Evolutionary conservation across 768 basidiomycete species (phyloP).

Genomic region (Suillus tomentosus): DNA sequence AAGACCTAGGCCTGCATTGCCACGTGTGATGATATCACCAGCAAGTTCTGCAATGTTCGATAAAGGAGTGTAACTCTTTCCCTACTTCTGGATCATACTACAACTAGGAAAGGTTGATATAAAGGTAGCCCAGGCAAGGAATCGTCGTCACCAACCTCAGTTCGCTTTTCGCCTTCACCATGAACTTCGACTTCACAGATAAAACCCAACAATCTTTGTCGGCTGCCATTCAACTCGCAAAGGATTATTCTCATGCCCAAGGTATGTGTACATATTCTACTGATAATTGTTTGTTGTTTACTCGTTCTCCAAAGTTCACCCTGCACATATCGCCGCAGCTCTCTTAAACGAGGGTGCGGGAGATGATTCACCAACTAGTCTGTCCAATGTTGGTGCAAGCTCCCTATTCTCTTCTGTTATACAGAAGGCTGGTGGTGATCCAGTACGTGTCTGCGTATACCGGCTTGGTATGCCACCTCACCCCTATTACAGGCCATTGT

Average conservation of each 20-base stretch:
- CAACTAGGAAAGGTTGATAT: background rate
- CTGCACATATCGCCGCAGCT: conserved; percentile 80
- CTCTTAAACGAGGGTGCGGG: conserved; percentile 70
- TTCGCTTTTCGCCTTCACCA: conserved; percentile 11
- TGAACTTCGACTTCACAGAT: conserved; percentile 83
- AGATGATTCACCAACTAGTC: conserved; percentile 36
- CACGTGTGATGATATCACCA: background rate
- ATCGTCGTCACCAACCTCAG: background rate
- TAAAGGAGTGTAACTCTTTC: background rate
- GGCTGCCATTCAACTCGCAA: conserved; percentile 77
- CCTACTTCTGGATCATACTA: background rate
- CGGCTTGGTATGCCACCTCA: background rate
- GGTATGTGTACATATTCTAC: conserved; percentile 43
- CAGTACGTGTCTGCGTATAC: conserved; percentile 46
- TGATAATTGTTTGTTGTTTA: conserved; percentile 2
- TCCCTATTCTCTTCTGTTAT: conserved; percentile 80
- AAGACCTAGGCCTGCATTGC: too few species aligned
- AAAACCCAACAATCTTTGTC: conserved; percentile 72
- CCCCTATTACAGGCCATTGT: conserved; percentile 47
- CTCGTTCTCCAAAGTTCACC: conserved; percentile 55
- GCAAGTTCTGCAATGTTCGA: conserved; percentile 14
- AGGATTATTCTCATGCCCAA: conserved; percentile 82
- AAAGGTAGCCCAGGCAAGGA: background rate
- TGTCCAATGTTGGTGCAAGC: conserved; percentile 31
- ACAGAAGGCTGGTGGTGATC: conserved; percentile 83